Conservation (phyloP, 257 asterid genomes). For the Oldenlandia corymbosa region DNA sequence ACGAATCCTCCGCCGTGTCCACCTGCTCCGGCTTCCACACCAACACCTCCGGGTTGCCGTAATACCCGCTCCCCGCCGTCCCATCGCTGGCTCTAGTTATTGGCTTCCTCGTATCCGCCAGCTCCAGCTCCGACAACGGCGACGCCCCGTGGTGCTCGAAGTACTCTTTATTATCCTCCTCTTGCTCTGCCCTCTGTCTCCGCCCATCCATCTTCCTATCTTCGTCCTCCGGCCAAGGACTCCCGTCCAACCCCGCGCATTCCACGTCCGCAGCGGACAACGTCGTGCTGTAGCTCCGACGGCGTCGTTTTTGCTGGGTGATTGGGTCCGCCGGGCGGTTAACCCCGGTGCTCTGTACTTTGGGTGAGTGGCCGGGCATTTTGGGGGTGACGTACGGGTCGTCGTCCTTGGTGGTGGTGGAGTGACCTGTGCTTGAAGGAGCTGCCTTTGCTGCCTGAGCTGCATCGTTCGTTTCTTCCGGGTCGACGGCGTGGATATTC, state of each 20-base stretch:
- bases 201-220: constrained; percentile 9
- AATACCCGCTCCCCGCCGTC: constrained; percentile 12
- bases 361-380: constrained; percentile 29
- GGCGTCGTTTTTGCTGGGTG: constrained; percentile 43
- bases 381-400: constrained; percentile 36
- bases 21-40: constrained; percentile 74
- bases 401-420: constrained; percentile 14
- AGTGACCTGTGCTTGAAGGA: constrained; percentile 15
- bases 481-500: constrained; percentile 47
- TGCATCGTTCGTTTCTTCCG: constrained; percentile 31
- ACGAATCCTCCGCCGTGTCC: constrained; percentile 73
- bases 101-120: constrained; percentile 67
- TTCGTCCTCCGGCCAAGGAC: constrained; percentile 55
- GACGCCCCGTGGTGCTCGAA: constrained; percentile 63
- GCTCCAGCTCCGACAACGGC: constrained; percentile 58
- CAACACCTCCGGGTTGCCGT: constrained; percentile 24
- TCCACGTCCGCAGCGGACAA: constrained; percentile 14
- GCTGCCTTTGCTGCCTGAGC: constrained; percentile 30
- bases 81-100: constrained; percentile 51
- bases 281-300: background rate
- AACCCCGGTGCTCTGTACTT: constrained; percentile 38
- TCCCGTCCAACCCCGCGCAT: constrained; percentile 50
- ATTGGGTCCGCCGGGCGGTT: constrained; percentile 40
- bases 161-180: constrained; percentile 43
- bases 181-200: constrained; percentile 30